A percentile compares a stretch with the other conserved stretches of the same genome.
These are phyloP conservation scores for Kwoniella shandongensis DNA, from an alignment of 768 basidiomycete species.

Conservation along the genomic window DNA sequence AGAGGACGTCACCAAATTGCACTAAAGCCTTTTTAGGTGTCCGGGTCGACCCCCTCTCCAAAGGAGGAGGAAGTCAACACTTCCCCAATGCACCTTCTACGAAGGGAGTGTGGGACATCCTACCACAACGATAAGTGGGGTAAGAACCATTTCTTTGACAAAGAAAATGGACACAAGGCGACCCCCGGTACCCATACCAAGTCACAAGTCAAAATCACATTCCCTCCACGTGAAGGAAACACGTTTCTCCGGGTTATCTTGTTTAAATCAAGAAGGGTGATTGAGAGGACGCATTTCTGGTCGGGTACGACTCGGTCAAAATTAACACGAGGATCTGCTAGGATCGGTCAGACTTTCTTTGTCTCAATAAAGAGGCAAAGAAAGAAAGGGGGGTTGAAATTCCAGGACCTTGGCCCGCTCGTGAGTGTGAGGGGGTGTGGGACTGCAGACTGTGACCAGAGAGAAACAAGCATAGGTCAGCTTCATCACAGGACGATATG, in stretches of 20 bases:
- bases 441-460: background rate
- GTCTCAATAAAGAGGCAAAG: background rate
- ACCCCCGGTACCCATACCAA: conserved; percentile 53
- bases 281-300: conserved; percentile 52
- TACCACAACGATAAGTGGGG: too few relatives aligned
- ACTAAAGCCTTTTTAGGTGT: conserved; percentile 51
- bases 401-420: conserved; percentile 55
- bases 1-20: conserved; percentile 55
- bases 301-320: conserved; percentile 45
- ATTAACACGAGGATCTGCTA: conserved; percentile 46
- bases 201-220: conserved; percentile 36
- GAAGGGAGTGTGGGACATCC: background rate
- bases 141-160: background rate
- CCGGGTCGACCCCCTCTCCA: conserved; percentile 24
- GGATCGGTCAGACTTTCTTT: conserved; percentile 30
- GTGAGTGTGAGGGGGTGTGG: conserved; percentile 32
- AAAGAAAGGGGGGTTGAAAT: conserved; percentile 48
- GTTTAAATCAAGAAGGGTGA: background rate
- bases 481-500: background rate
- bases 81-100: conserved; percentile 16
- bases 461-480: background rate
- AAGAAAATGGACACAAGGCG: conserved; percentile 40
- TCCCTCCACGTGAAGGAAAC: conserved; percentile 44
- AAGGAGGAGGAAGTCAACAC: conserved; percentile 14
- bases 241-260: conserved; percentile 34